Percentiles rank a stretch among this genome's conserved stretches.
Conservation (phyloP, 2,329 filamentous ascomycete species). For the Lecanosticta acicola region DNA sequence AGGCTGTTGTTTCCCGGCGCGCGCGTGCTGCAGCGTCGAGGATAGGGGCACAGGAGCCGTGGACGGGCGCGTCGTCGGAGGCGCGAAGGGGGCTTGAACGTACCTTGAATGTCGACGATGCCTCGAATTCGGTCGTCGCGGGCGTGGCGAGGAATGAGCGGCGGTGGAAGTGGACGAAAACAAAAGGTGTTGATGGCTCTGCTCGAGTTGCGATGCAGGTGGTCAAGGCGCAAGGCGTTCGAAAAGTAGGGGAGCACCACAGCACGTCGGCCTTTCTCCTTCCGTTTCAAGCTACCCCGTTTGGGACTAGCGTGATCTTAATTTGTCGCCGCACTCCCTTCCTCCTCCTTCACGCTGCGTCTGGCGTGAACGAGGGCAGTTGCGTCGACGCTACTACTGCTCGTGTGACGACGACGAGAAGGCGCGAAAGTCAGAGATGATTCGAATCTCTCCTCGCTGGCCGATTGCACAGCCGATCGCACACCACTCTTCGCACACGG, state of each 20-base stretch:
- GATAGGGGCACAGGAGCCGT: background rate
- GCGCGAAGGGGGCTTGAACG: constrained; percentile 4
- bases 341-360: background rate
- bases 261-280: background rate
- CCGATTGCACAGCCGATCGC: background rate
- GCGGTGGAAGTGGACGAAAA: constrained; percentile 3
- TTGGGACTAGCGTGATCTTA: background rate
- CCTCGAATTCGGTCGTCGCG: background rate
- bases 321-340: background rate
- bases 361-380: background rate
- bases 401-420: no score
- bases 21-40: background rate
- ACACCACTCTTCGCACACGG: background rate
- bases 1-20: background rate
- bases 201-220: constrained; percentile 1
- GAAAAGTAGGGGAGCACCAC: constrained; percentile 1
- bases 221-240: constrained; percentile 3
- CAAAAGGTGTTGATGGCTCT: constrained; percentile 8
- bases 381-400: no score
- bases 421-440: no score
- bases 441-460: constrained; percentile 1
- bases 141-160: constrained; percentile 1
- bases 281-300: background rate
- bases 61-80: background rate
- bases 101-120: constrained; percentile 2